A percentile compares a stretch with the other conserved stretches of the same genome.
Evolutionary conservation across 345 rosid species (phyloP).

Genomic region (Syzygium aromaticum): DNA sequence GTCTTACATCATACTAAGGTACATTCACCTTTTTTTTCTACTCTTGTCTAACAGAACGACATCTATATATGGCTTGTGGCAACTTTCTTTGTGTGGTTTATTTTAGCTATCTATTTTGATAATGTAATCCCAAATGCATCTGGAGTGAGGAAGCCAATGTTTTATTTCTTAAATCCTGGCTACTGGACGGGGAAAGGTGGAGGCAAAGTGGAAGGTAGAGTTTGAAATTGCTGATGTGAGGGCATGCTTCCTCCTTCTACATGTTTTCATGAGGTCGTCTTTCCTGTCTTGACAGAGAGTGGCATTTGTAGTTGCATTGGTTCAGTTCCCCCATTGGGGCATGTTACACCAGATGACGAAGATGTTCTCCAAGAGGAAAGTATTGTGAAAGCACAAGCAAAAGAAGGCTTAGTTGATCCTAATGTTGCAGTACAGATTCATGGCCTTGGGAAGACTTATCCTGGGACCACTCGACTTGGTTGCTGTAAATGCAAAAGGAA

Average conservation of each 20-base stretch:
- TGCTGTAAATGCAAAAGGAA: slow-evolving; percentile 73
- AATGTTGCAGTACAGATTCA: slow-evolving; percentile 79
- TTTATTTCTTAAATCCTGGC: slow-evolving; percentile 73
- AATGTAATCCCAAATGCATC: slow-evolving; percentile 75
- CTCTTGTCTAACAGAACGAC: slow-evolving; percentile 51
- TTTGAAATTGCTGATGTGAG: background rate
- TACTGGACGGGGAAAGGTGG: slow-evolving; percentile 96
- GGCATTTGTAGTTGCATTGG: slow-evolving; percentile 66
- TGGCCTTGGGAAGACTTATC: slow-evolving; percentile 76
- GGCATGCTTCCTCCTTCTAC: background rate
- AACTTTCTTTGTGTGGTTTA: slow-evolving; percentile 62
- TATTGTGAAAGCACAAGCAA: slow-evolving; percentile 42
- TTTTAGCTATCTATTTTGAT: slow-evolving; percentile 82
- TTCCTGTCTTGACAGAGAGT: slow-evolving; percentile 49
- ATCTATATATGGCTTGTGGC: slow-evolving; percentile 64
- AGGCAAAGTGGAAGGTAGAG: slow-evolving; percentile 53
- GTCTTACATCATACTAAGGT: background rate
- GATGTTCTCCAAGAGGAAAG: slow-evolving; percentile 83
- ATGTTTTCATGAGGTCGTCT: background rate
- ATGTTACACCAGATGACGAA: slow-evolving; percentile 65
- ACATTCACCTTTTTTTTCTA: background rate
- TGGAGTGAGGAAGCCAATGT: slow-evolving; percentile 67
- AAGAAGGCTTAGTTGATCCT: slow-evolving; percentile 37
- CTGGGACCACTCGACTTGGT: slow-evolving; percentile 49
- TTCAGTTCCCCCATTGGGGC: slow-evolving; percentile 44